Base-by-base conservation (phyloP, 2,329 filamentous ascomycete species). In the Aspergillus brasiliensis region DNA sequence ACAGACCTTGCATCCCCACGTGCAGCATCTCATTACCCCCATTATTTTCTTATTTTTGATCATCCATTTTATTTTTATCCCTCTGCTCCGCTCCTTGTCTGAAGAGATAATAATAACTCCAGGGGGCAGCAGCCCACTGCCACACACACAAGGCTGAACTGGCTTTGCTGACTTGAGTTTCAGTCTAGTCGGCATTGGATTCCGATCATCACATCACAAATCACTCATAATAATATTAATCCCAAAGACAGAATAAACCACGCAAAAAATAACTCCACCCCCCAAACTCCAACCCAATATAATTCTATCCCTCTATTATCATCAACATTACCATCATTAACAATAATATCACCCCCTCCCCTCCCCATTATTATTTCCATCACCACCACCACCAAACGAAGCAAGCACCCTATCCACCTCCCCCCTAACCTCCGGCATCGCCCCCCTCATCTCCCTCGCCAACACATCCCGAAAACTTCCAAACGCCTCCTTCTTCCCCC, bases 401-500 rank as follows among this genome's bases (percentile, higher is more conserved):
- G 7, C 56, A 10, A 31, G 21, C 25, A 27, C 52, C 25, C 23
- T 44, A 25, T 49, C 40, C 46, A 54, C 56, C 23, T 59, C 62
- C 11, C 75, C 70, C 13, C 70, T 75, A 49, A 73, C 77, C 62
- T 77, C 73, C 48, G 85, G 85, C 69, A 87, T 84, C 5, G 80
- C 84, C 57, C 80, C 80, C 58, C 80, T 81, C 72, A 88, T 83
- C 71, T 86, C 84, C 65, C 80, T 73, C 3, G 83, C 86, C 62
- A 88, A 74, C 42, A 86, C 80, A 71, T 88, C 83, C 59, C 84
- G 79, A 62, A 88, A 85, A 47, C 78, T 73, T 10, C 79, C 81
- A 72, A 86, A 88, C 1, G 85, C 86, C 67, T 86, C 81, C 58
- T 78, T 80, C 66, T 85, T 85, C 31, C 86, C 86, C 65, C 85